phyloP scores from a whole-genome alignment of 2,329 filamentous ascomycete genomes.

The Beauveria scarabaeidicola region DNA sequence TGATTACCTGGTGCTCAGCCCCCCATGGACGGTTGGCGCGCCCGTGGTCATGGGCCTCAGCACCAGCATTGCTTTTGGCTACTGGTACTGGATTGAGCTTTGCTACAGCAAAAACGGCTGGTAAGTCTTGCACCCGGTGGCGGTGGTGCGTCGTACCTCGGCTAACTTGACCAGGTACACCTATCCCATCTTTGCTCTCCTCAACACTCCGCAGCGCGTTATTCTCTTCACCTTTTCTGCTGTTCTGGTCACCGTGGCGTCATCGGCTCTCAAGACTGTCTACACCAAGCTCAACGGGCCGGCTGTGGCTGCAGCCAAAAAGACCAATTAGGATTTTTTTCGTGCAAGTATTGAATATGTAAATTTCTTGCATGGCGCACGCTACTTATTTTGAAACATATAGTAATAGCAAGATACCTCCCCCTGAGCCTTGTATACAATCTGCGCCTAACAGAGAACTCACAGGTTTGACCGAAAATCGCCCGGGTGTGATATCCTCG shows the following conservation, averaged over 20 bases:
- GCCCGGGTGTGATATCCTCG: constrained; percentile 24
- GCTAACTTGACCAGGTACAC: constrained; percentile 53
- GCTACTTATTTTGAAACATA: not conserved
- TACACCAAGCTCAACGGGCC: constrained; percentile 59
- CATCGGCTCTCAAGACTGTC: constrained; percentile 57
- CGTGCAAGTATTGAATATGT: not conserved
- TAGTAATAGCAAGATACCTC: not conserved
- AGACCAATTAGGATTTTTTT: constrained; percentile 10
- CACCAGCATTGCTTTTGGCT: constrained; percentile 51
- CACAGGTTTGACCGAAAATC: constrained; percentile 25
- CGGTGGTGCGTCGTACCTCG: not conserved
- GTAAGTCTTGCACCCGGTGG: constrained; percentile 31
- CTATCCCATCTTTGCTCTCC: constrained; percentile 71
- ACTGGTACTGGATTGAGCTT: constrained; percentile 71
- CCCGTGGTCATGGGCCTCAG: constrained; percentile 52
- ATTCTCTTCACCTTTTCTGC: constrained; percentile 64
- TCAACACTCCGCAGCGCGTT: constrained; percentile 57
- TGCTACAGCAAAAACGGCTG: constrained; percentile 60
- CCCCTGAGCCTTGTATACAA: no score
- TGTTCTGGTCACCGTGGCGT: constrained; percentile 61
- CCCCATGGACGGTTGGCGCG: constrained; percentile 60
- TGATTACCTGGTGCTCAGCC: constrained; percentile 61
- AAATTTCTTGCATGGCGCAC: not conserved
- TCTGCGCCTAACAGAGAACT: not conserved
- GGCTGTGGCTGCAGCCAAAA: constrained; percentile 27